Evolutionary conservation across 306 rosid genomes (phyloP).

Genomic region (Prunus mira): DNA sequence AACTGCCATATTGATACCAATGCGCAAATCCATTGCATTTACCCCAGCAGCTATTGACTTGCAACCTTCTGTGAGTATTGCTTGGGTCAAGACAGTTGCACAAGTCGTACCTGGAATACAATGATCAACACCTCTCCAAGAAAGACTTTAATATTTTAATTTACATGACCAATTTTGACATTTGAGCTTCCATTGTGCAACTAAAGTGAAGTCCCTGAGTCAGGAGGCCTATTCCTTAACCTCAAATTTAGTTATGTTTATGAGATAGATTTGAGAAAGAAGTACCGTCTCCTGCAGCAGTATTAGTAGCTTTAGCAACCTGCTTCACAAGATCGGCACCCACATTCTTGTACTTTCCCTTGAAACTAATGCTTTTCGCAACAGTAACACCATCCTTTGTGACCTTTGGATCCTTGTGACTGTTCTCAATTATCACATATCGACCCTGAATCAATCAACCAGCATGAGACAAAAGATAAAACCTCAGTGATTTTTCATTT

Average conservation of each 20-base stretch:
- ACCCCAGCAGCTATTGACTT: conserved; percentile 91
- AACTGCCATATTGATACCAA: conserved; percentile 84
- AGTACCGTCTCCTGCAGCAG: conserved; percentile 89
- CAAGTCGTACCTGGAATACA: conserved; percentile 84
- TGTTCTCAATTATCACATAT: conserved; percentile 76
- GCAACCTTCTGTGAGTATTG: conserved; percentile 88
- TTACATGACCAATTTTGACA: too few relatives aligned
- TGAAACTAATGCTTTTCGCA: conserved; percentile 77
- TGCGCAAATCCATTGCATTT: conserved; percentile 87
- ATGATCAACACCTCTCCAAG: conserved; percentile 17
- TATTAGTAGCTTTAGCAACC: conserved; percentile 90
- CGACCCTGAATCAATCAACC: conserved; percentile 69
- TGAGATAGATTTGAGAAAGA: not conserved
- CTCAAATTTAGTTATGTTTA: not conserved
- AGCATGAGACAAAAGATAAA: not conserved
- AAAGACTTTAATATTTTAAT: not conserved
- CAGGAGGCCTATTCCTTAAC: not conserved
- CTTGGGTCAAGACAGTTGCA: conserved; percentile 92
- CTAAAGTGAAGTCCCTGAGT: not conserved
- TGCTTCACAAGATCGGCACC: conserved; percentile 90
- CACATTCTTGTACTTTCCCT: conserved; percentile 67
- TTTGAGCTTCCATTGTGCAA: not conserved
- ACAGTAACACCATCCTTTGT: conserved; percentile 96
- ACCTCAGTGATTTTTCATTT: not conserved
- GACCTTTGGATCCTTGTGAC: conserved; percentile 53